Percentiles rank a stretch among this genome's conserved stretches.
phyloP scores from a whole-genome alignment of 2,329 filamentous ascomycete genomes.

The Acrocalymma vagum region DNA sequence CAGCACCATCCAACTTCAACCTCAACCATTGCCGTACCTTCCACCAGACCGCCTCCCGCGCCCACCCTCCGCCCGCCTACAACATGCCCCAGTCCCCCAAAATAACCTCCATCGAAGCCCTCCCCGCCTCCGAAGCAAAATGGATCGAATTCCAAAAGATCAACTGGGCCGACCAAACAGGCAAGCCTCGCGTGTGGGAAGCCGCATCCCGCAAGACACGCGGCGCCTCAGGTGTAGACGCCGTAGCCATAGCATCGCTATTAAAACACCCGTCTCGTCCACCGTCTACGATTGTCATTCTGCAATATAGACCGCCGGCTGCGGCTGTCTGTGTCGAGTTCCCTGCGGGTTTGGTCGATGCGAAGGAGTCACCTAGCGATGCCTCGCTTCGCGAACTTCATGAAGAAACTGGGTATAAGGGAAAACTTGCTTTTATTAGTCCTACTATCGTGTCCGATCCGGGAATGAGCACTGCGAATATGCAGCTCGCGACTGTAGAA shows the following conservation, averaged over 20 bases:
- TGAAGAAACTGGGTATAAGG: constrained; percentile 71
- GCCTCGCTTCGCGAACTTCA: constrained; percentile 67
- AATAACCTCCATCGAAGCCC: constrained; percentile 52
- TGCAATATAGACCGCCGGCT: constrained; percentile 68
- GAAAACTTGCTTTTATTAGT: constrained; percentile 59
- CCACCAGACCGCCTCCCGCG: constrained; percentile 17
- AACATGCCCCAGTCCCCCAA: constrained; percentile 43
- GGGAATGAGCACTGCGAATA: constrained; percentile 67
- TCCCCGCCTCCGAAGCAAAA: constrained; percentile 61
- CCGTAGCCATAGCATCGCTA: constrained; percentile 67
- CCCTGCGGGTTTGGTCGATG: constrained; percentile 67
- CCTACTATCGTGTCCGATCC: constrained; percentile 74
- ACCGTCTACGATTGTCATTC: constrained; percentile 63
- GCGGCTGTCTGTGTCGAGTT: constrained; percentile 68
- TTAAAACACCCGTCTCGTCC: constrained; percentile 57
- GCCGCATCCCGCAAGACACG: constrained; percentile 61
- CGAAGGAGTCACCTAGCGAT: constrained; percentile 63
- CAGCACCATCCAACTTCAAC: background rate
- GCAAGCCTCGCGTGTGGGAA: constrained; percentile 59
- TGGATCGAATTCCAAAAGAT: constrained; percentile 67
- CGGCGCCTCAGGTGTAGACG: constrained; percentile 65
- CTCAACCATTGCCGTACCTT: constrained; percentile 16
- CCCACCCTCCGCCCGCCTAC: constrained; percentile 29
- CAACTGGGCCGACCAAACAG: constrained; percentile 57
- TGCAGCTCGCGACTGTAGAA: constrained; percentile 69